phyloP scores from a whole-genome alignment of 139 green algal species.

The Chlamydomonas sphaeroides region DNA sequence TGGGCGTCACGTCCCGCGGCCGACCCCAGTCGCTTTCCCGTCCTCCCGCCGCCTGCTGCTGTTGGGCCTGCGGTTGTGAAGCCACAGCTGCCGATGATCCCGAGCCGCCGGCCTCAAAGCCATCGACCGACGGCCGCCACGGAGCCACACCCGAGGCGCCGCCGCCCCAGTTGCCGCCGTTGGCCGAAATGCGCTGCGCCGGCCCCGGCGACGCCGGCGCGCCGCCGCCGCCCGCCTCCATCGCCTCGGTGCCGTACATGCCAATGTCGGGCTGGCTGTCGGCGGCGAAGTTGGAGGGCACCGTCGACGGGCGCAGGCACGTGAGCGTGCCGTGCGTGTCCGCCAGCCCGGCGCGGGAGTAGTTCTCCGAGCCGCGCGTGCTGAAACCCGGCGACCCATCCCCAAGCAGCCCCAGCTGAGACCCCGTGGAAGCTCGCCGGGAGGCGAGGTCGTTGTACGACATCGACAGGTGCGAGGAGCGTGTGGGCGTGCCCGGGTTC shows the following conservation, averaged over 20 bases:
- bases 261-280: constrained; percentile 14
- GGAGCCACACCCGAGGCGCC: too few relatives aligned
- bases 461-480: neutral
- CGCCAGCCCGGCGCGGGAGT: constrained; percentile 3
- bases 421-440: constrained; percentile 9
- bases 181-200: too few relatives aligned
- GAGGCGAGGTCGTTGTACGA: neutral
- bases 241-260: neutral
- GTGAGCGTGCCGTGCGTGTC: constrained; percentile 24
- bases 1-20: constrained; percentile 21
- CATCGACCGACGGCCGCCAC: neutral
- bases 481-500: constrained; percentile 17
- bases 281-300: constrained; percentile 23
- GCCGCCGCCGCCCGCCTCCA: too few relatives aligned
- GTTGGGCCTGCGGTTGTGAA: neutral
- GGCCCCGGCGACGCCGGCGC: too few relatives aligned
- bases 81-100: too few relatives aligned
- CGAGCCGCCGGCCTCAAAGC: neutral
- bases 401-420: neutral
- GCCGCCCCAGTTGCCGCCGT: too few relatives aligned
- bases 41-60: neutral
- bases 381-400: constrained; percentile 12
- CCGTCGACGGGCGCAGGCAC: constrained; percentile 16
- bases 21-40: constrained; percentile 8
- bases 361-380: constrained; percentile 10